Evolutionary conservation across 345 rosid genomes (phyloP), one percentile per base, ranked within the genome.

Genomic region (Populus deltoides): DNA sequence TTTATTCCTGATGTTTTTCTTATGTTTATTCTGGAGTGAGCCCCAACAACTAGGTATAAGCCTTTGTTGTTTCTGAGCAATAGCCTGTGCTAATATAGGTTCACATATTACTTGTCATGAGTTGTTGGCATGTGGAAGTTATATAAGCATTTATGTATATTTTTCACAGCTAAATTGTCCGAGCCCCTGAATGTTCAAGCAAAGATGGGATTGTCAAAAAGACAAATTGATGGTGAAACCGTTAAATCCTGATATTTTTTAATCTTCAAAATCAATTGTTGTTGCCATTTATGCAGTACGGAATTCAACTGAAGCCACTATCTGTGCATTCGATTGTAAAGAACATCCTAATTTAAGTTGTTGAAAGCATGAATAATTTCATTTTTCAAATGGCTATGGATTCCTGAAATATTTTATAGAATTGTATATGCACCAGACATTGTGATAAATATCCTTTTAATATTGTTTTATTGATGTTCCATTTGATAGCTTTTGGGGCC

Each of bases 401-500:
- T 70, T 27, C 17, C n/a, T 22, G 15, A 38, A 39, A 13, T 7
- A 55, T 38, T 79, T 59, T 31, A 16, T 68, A 1, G 24, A 22
- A 6, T 29, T 18, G 2, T 70, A 33, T 17, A 62, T 63, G 22
- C 47, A 24, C 2, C 31, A 20, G 29, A 24, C 31, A 18, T 2
- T 11, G 1, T 3, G 11, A 22, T 43, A 68, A 41, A 16, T 61
- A 22, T 22, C 53, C 10, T 66, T 18, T n/a, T 55, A 43, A 67
- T 73, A 27, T 67, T 22, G 31, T 69, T 29, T 24, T 62, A 8
- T 2, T n/a, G 13, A n/a, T 69, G 25, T 8, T 72, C 31, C 63
- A 33, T 79, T 18, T 72, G 66, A 68, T 86, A 95, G 99, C 98
- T 83, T 93, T 95, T 67, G 99, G 93, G 87, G 89, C 89, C 57